Evolutionary conservation across 176 grass and related monocot genomes (phyloP).

Genomic region (Oryza glumipatula): DNA sequence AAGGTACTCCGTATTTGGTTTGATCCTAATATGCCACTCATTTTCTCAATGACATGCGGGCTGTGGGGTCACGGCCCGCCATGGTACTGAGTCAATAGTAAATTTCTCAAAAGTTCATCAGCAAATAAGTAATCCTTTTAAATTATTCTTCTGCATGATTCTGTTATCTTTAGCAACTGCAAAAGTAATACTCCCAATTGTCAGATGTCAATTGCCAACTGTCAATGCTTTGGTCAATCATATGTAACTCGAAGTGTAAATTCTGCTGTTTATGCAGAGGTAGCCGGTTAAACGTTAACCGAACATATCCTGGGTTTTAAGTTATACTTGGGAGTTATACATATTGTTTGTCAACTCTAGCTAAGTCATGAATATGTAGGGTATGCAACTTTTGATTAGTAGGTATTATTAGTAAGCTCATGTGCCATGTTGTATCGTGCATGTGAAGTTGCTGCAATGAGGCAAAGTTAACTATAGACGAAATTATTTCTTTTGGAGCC

Average conservation of each 20-base stretch:
- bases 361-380: not conserved
- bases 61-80: not conserved
- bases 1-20: slow-evolving; percentile 49
- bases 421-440: not conserved
- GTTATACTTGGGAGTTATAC: not conserved
- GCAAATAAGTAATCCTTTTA: not conserved
- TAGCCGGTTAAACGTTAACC: not conserved
- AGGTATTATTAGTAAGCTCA: not conserved
- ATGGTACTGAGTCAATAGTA: not conserved
- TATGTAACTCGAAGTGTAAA: not conserved
- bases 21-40: not conserved
- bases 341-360: not conserved
- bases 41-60: not conserved
- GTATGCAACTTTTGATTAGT: slow-evolving; percentile 1
- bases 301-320: not conserved
- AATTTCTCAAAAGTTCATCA: not conserved
- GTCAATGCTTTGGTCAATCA: not conserved
- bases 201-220: not conserved
- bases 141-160: not conserved
- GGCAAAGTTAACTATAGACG: not conserved
- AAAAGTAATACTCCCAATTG: not conserved
- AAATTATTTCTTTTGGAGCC: not conserved
- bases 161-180: not conserved
- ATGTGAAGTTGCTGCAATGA: not conserved
- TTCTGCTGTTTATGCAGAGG: not conserved